These are phyloP conservation scores for Globisporangium perplexum DNA, from an alignment of 352 stramenopile species.

Conservation along the genomic window DNA sequence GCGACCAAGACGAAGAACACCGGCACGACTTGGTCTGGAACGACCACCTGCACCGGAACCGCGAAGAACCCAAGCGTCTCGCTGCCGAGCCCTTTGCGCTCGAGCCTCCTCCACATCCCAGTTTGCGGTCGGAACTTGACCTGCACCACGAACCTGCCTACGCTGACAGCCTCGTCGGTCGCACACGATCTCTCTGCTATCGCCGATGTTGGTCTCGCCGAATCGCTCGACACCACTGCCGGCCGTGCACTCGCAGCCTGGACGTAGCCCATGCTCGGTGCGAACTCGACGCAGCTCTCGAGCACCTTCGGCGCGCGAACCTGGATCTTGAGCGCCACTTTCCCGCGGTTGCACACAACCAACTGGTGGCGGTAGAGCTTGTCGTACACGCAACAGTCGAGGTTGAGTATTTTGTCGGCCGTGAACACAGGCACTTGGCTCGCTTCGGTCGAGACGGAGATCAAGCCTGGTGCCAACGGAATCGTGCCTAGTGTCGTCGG, in stretches of 20 bases:
- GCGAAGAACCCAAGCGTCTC: constrained; percentile 27
- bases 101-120: constrained; percentile 35
- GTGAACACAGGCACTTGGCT: constrained; percentile 44
- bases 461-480: constrained; percentile 8
- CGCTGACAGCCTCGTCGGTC: background rate
- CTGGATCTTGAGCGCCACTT: constrained; percentile 81
- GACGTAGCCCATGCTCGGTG: constrained; percentile 82
- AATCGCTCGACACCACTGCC: background rate
- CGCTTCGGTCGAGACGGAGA: constrained; percentile 23
- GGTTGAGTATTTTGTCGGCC: constrained; percentile 36
- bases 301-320: constrained; percentile 66
- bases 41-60: constrained; percentile 43
- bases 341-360: constrained; percentile 80
- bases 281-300: constrained; percentile 62
- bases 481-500: background rate
- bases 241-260: constrained; percentile 28
- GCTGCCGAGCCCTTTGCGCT: constrained; percentile 39
- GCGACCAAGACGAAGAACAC: constrained; percentile 33
- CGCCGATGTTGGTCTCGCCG: background rate
- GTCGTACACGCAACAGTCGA: constrained; percentile 80
- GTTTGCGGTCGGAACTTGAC: constrained; percentile 57
- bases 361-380: constrained; percentile 86
- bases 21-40: constrained; percentile 51
- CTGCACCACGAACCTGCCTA: constrained; percentile 58
- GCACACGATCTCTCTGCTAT: background rate